Base-by-base conservation (phyloP, 192 early-diverging fungal genomes). In the Entomortierella parvispora region DNA sequence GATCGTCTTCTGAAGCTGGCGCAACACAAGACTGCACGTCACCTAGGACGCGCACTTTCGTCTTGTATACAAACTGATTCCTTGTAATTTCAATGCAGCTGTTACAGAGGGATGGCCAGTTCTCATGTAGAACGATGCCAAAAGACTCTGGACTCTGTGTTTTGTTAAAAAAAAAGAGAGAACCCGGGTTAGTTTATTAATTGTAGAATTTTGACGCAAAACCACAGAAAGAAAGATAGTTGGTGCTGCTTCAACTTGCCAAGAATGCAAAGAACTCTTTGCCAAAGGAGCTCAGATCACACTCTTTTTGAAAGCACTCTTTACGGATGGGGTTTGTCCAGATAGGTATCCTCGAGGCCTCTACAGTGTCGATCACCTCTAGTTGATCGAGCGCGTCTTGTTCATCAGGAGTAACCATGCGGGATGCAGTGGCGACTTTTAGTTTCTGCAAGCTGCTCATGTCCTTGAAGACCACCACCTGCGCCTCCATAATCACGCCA, bases 31-130 rank as follows among this genome's bases (percentile, higher is more conserved):
- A 44, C n/a, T 33, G 9, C 12, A 75, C 50, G 15, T 75, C 71
- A 2, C 71, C 71, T 0, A 75, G 58, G 22, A 75, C 40, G 1
- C 71, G 57, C 28, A 61, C 71, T 10, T 29, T 66, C 25, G 71
- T 75, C 33, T 60, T 59, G 64, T 75, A 67, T 2, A 75, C 64
- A 62, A 75, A 75, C 43, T 56, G 32, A 40, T 75, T 75, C 28
- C 46, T 37, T 1, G 64, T 54, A 46, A 75, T 67, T 33, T 75
- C 71, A 37, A 75, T 75, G 52, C 71, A 75, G 46, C 71, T 75
- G 23, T 61, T 75, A 45, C 71, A 75, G 0, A 75, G 52, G 1
- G 71, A 66, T 9, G 71, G 71, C 71, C 71, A 75, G 12, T 75
- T 67, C 1, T 62, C 28, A 0, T 17, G 42, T 12, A 75, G 37